These are phyloP conservation scores for Phoma sp. DNA, from an alignment of 2,329 filamentous ascomycete genomes.

Conservation along the genomic window DNA sequence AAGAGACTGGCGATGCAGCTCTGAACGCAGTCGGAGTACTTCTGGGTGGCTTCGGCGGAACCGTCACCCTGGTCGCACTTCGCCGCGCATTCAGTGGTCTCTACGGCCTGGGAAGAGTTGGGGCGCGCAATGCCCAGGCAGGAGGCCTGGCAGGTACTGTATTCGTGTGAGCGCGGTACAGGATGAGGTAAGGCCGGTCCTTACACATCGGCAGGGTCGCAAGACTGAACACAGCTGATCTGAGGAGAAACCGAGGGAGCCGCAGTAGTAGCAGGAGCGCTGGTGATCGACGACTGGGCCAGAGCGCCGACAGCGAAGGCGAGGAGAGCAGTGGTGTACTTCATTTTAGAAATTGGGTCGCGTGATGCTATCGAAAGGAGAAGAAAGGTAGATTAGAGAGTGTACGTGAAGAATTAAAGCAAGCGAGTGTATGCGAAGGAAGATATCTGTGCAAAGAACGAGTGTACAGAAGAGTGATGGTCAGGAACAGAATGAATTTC, in stretches of 20 bases:
- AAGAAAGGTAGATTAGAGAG: slow-evolving; percentile 6
- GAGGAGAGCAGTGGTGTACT: slow-evolving; percentile 53
- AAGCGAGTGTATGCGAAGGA: slow-evolving; percentile 13
- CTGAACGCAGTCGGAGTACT: slow-evolving; percentile 57
- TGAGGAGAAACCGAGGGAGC: slow-evolving; percentile 30
- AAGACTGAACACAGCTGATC: slow-evolving; percentile 47
- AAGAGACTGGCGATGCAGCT: slow-evolving; percentile 58
- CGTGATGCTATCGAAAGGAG: slow-evolving; percentile 7
- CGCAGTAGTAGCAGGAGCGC: slow-evolving; percentile 43
- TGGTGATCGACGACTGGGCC: slow-evolving; percentile 50
- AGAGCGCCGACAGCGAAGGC: slow-evolving; percentile 54
- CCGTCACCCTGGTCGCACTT: slow-evolving; percentile 61
- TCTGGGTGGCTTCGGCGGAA: slow-evolving; percentile 51
- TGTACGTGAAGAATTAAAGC: slow-evolving; percentile 4
- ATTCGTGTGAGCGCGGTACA: slow-evolving; percentile 2
- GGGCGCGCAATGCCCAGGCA: slow-evolving; percentile 61
- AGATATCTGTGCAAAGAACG: slow-evolving; percentile 13
- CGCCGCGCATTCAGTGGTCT: slow-evolving; percentile 59
- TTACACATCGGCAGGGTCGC: slow-evolving; percentile 53
- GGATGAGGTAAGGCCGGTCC: background rate
- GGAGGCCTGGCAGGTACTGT: slow-evolving; percentile 53
- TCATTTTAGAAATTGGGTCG: slow-evolving; percentile 42
- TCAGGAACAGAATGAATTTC: background rate
- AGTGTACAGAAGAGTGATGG: slow-evolving; percentile 16
- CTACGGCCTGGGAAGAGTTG: slow-evolving; percentile 56